Conservation (phyloP, 257 asterid species). For the Nicotiana sylvestris region DNA sequence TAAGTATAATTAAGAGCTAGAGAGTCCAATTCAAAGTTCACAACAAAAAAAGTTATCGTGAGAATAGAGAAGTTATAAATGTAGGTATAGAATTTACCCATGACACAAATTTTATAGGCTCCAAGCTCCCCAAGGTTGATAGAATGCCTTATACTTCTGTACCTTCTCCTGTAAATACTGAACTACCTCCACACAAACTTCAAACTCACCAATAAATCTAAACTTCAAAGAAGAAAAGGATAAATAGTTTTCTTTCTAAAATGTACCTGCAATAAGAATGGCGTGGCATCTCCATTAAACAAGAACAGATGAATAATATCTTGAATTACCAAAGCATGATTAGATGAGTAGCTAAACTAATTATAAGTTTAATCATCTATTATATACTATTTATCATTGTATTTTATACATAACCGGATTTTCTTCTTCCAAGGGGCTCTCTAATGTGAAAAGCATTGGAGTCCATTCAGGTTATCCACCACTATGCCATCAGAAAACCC, state of each 20-base stretch:
- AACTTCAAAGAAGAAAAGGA: neutral
- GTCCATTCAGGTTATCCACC: too few species aligned
- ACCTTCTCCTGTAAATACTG: constrained; percentile 8
- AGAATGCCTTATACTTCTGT: neutral
- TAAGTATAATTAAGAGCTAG: neutral
- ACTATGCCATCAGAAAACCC: too few species aligned
- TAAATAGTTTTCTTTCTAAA: neutral
- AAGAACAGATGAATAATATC: too few species aligned
- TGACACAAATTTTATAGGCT: constrained; percentile 3
- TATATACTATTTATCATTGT: too few species aligned
- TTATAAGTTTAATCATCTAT: too few species aligned
- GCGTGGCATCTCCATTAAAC: neutral
- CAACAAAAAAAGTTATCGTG: neutral
- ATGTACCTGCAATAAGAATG: neutral
- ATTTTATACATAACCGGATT: too few species aligned
- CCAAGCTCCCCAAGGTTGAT: constrained; percentile 10
- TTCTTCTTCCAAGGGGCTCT: too few species aligned
- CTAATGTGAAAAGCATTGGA: too few species aligned
- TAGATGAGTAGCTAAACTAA: too few species aligned
- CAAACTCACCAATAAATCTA: neutral
- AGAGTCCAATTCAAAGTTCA: neutral
- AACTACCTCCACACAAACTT: neutral
- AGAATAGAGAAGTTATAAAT: neutral
- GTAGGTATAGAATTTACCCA: neutral
- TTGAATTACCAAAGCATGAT: too few species aligned